These are phyloP conservation scores for Amniculicola lignicola DNA, from an alignment of 495 filamentous ascomycete genomes.

Conservation along the genomic window DNA sequence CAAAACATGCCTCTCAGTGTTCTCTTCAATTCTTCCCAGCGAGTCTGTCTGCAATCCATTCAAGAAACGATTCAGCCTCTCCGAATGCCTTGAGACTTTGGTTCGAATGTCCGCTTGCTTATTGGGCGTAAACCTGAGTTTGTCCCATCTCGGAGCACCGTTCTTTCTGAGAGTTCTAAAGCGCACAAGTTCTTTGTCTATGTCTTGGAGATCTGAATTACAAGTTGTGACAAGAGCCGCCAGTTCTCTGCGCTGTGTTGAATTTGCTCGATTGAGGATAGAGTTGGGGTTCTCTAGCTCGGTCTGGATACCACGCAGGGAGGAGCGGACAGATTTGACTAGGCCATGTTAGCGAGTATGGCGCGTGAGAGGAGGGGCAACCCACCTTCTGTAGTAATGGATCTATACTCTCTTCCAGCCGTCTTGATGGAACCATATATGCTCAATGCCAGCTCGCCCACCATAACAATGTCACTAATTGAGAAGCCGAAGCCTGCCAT, in stretches of 20 bases:
- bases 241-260: conserved; percentile 5
- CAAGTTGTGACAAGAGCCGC: background rate
- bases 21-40: conserved; percentile 12
- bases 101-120: conserved; percentile 14
- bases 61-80: conserved; percentile 12
- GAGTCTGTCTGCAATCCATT: conserved; percentile 5
- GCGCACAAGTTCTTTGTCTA: background rate
- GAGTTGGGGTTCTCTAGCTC: conserved; percentile 15
- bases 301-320: conserved; percentile 3
- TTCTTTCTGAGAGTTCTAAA: conserved; percentile 4
- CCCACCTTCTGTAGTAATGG: conserved; percentile 22
- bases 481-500: conserved; percentile 30
- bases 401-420: conserved; percentile 13
- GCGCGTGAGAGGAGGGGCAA: background rate
- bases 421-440: conserved; percentile 24
- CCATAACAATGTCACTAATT: conserved; percentile 10
- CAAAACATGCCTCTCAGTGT: background rate
- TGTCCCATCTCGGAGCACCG: conserved; percentile 5
- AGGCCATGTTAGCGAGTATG: background rate
- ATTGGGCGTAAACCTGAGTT: conserved; percentile 9
- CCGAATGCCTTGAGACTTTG: conserved; percentile 1
- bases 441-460: conserved; percentile 11
- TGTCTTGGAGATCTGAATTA: background rate
- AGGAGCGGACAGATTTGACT: conserved; percentile 6
- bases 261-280: conserved; percentile 7